Evolutionary conservation across 768 basidiomycete genomes (phyloP).

Genomic region (Hericium alpestre): DNA sequence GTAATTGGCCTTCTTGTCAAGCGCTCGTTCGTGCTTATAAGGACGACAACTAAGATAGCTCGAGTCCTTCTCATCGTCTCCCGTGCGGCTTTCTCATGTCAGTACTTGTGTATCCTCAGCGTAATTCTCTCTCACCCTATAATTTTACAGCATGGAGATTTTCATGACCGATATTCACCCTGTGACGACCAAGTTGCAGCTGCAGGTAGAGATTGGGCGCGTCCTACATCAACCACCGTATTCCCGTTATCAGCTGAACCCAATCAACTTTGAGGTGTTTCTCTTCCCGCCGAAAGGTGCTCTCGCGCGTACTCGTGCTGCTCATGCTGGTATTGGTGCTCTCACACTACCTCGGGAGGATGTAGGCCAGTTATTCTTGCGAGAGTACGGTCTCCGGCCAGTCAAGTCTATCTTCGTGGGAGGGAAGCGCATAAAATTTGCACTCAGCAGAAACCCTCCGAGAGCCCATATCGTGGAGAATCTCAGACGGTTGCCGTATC

Average conservation of each 20-base stretch:
- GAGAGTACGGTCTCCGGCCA: conserved; percentile 25
- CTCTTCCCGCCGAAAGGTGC: conserved; percentile 31
- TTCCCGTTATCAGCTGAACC: conserved; percentile 17
- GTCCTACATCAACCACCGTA: conserved; percentile 38
- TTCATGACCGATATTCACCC: conserved; percentile 20
- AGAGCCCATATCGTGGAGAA: conserved; percentile 16
- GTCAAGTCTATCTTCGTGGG: conserved; percentile 18
- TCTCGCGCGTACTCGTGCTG: conserved; percentile 15
- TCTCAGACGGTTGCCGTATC: conserved; percentile 9
- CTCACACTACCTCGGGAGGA: conserved; percentile 36
- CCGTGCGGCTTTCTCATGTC: too few relatives aligned
- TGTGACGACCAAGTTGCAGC: conserved; percentile 5
- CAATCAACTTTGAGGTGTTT: conserved; percentile 44
- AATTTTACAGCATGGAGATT: conserved; percentile 22
- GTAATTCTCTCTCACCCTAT: too few relatives aligned
- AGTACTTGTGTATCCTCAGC: too few relatives aligned
- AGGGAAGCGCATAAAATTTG: conserved; percentile 22
- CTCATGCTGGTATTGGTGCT: conserved; percentile 32
- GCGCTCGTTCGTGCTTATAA: too few relatives aligned
- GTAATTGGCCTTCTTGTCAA: too few relatives aligned
- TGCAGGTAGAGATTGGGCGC: conserved; percentile 26
- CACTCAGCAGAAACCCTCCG: conserved; percentile 7
- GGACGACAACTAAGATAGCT: too few relatives aligned
- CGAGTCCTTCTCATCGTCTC: too few relatives aligned
- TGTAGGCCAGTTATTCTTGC: conserved; percentile 33